These are phyloP conservation scores for Exophiala xenobiotica DNA, from an alignment of 2,329 filamentous ascomycete genomes.

Conservation along the genomic window DNA sequence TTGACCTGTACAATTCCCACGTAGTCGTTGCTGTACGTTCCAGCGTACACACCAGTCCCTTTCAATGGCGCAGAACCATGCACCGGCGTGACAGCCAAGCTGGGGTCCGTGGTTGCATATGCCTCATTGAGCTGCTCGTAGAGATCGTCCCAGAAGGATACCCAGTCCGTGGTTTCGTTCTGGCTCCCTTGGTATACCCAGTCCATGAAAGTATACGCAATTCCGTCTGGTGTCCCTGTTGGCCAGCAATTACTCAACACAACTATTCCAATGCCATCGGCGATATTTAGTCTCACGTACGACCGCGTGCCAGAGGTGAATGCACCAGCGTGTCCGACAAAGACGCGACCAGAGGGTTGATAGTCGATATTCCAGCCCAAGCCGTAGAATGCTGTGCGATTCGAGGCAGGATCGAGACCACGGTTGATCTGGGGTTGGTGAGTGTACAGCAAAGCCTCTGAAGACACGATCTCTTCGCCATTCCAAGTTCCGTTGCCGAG, in stretches of 20 bases:
- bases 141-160: background rate
- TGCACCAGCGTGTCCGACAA: constrained; percentile 6
- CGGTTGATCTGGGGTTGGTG: constrained; percentile 5
- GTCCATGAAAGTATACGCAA: constrained; percentile 6
- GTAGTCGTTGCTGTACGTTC: constrained; percentile 4
- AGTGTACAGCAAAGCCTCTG: background rate
- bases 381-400: constrained; percentile 3
- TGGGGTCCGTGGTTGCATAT: background rate
- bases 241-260: constrained; percentile 7
- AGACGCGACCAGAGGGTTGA: constrained; percentile 1
- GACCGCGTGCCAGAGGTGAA: constrained; percentile 1
- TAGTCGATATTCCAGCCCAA: constrained; percentile 10
- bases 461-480: background rate
- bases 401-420: background rate
- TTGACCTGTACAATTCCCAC: background rate
- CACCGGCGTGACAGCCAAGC: background rate
- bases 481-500: constrained; percentile 2
- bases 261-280: constrained; percentile 5
- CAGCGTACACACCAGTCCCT: background rate
- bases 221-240: constrained; percentile 3
- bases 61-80: background rate
- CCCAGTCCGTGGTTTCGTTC: background rate
- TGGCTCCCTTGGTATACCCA: constrained; percentile 4
- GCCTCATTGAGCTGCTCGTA: background rate
- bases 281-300: background rate